Evolutionary conservation across 495 filamentous ascomycete genomes (phyloP).

Genomic region (Pyrenula aspistea): DNA sequence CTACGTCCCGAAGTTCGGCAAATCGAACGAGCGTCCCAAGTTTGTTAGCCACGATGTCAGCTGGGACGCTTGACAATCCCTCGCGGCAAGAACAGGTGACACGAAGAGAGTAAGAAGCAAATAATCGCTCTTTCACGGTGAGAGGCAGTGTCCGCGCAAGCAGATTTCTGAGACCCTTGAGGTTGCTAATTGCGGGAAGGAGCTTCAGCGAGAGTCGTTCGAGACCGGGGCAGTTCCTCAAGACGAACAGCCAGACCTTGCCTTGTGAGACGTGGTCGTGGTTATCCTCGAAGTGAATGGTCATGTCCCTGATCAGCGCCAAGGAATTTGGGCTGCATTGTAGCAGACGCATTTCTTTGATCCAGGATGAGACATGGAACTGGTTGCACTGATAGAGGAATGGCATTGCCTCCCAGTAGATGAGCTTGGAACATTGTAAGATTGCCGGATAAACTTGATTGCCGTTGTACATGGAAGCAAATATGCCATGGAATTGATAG

Average conservation of each 20-base stretch:
- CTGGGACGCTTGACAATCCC: background rate
- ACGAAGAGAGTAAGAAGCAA: background rate
- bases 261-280: background rate
- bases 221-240: background rate
- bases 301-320: background rate
- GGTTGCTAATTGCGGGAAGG: background rate
- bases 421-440: background rate
- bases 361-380: too few species aligned
- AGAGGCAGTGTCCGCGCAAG: background rate
- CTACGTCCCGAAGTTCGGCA: background rate
- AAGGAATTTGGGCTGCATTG: background rate
- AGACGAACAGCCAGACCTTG: background rate
- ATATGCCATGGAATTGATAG: background rate
- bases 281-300: background rate
- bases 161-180: background rate
- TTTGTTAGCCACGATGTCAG: background rate
- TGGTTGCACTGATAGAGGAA: background rate
- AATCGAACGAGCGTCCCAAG: background rate
- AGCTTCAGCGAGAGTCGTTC: background rate
- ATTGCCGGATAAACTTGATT: background rate
- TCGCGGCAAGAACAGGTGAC: background rate
- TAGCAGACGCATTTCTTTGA: background rate
- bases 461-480: too few species aligned
- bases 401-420: background rate
- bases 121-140: background rate